Conservation (phyloP, 306 rosid genomes). For the Corylus americana region DNA sequence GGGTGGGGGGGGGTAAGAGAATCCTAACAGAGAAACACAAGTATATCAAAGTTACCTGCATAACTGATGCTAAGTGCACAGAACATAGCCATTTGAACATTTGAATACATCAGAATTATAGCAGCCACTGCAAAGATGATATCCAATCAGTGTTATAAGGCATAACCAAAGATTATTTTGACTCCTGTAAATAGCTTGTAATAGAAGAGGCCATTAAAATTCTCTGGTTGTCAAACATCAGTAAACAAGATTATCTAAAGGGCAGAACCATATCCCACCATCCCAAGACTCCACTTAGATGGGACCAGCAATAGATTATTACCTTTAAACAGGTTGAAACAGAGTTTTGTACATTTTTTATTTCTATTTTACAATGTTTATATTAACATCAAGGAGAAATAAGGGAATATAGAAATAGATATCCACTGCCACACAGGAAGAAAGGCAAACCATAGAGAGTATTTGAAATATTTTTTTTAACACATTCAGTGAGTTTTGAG, state of each 20-base stretch:
- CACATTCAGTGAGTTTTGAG: neutral
- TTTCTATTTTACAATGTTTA: neutral
- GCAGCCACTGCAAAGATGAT: slow-evolving; percentile 65
- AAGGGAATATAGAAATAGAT: neutral
- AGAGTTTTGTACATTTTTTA: neutral
- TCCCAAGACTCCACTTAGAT: neutral
- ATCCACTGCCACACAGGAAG: neutral
- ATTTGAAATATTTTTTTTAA: neutral
- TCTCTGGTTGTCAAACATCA: neutral
- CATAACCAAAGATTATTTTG: neutral
- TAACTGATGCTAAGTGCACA: slow-evolving; percentile 72
- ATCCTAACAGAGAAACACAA: neutral
- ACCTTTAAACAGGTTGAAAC: neutral
- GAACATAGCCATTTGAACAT: slow-evolving; percentile 87
- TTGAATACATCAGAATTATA: slow-evolving; percentile 59
- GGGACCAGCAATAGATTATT: neutral
- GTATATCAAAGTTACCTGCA: slow-evolving; percentile 45
- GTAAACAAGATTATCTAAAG: neutral
- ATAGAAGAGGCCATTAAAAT: neutral
- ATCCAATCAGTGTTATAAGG: slow-evolving; percentile 20
- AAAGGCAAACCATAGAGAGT: neutral
- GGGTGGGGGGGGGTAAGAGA: neutral
- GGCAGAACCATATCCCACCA: no score
- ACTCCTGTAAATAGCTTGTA: slow-evolving; percentile 22
- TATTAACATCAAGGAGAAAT: neutral